phyloP scores from a whole-genome alignment of 176 grass and related monocot genomes.

The Alopecurus myosuroides region DNA sequence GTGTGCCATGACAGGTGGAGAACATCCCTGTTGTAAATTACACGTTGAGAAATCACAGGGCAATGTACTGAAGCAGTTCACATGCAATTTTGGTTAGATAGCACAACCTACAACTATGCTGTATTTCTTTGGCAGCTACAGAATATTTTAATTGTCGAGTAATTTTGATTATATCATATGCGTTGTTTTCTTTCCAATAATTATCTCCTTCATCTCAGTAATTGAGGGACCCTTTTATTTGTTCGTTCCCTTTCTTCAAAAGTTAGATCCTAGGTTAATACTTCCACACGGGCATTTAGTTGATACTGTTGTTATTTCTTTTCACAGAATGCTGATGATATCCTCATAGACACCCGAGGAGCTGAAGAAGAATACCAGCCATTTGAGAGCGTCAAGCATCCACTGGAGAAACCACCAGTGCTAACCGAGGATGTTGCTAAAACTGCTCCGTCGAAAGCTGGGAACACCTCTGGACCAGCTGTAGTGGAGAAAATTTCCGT shows the following conservation, averaged over 20 bases:
- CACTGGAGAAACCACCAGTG: not conserved
- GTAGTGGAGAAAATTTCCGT: not conserved
- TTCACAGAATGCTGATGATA: slow-evolving; percentile 37
- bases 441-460: slow-evolving; percentile 6
- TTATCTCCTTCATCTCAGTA: not conserved
- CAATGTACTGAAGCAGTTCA: slow-evolving; percentile 1
- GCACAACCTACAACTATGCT: not conserved
- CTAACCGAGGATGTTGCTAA: not conserved
- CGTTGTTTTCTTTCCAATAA: not conserved
- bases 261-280: slow-evolving; percentile 2
- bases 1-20: not conserved
- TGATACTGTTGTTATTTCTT: slow-evolving; percentile 5
- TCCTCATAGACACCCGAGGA: slow-evolving; percentile 49
- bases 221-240: not conserved
- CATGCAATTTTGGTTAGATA: not conserved
- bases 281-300: slow-evolving; percentile 6
- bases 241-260: not conserved
- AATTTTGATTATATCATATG: slow-evolving; percentile 1
- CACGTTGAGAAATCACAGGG: not conserved
- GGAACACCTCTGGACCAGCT: not conserved
- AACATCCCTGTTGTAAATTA: not conserved
- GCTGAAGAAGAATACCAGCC: slow-evolving; percentile 30
- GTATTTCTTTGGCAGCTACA: not conserved
- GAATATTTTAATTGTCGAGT: not conserved
- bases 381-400: slow-evolving; percentile 19